Conservation (phyloP, 345 rosid genomes). For the Punica granatum region DNA sequence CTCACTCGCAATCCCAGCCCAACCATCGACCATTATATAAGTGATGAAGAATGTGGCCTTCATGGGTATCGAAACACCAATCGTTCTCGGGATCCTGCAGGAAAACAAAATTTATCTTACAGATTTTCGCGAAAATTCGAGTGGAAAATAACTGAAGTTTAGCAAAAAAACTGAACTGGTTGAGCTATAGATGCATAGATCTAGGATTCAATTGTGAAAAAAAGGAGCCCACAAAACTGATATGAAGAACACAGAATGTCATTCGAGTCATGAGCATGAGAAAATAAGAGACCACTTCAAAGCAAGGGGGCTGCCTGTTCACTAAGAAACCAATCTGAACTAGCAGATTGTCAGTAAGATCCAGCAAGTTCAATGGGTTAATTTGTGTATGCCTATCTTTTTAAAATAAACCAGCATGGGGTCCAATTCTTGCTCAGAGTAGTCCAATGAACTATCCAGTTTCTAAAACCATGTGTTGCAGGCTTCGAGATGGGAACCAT, state of each 20-base stretch:
- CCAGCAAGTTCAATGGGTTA: background rate
- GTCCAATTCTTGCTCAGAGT: background rate
- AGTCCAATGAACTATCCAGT: background rate
- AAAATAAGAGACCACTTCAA: no score
- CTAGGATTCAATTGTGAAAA: no score
- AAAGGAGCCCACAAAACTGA: no score
- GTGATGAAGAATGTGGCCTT: conserved; percentile 97
- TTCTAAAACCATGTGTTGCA: background rate
- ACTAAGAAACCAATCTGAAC: no score
- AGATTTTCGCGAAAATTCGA: background rate
- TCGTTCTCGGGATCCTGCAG: conserved; percentile 88
- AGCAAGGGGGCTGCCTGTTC: no score
- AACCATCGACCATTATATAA: conserved; percentile 92
- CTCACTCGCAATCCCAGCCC: conserved; percentile 98
- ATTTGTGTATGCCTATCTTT: background rate
- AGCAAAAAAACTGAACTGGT: background rate
- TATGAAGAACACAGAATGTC: no score
- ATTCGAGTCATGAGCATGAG: no score
- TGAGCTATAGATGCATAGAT: no score
- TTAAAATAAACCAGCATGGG: background rate
- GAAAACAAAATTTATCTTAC: background rate
- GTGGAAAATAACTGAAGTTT: background rate
- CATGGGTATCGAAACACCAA: conserved; percentile 97
- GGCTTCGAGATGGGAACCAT: conserved; percentile 12
- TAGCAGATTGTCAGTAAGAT: no score